phyloP scores from a whole-genome alignment of 768 basidiomycete genomes.

The Calocybe cyanea region DNA sequence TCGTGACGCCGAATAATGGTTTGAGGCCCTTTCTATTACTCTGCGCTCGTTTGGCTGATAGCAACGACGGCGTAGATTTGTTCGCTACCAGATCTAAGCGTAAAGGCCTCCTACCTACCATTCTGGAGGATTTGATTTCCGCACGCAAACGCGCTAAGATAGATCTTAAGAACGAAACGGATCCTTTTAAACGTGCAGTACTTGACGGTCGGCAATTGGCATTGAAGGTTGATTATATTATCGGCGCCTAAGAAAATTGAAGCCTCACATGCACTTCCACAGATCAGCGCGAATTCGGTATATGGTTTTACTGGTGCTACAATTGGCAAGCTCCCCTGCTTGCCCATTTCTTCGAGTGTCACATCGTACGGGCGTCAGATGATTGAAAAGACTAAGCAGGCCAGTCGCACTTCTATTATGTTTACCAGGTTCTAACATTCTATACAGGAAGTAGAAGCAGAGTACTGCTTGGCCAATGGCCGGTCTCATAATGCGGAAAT shows the following conservation, averaged over 20 bases:
- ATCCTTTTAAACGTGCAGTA: slow-evolving; percentile 96
- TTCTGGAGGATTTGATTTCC: slow-evolving; percentile 89
- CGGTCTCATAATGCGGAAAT: slow-evolving; percentile 86
- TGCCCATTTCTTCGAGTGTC: slow-evolving; percentile 91
- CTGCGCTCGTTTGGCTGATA: not conserved
- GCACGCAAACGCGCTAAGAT: slow-evolving; percentile 94
- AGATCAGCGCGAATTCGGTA: slow-evolving; percentile 99
- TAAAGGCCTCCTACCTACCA: slow-evolving; percentile 87
- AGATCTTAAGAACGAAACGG: slow-evolving; percentile 94
- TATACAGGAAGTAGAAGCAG: slow-evolving; percentile 78
- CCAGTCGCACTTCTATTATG: slow-evolving; percentile 23
- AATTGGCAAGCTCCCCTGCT: slow-evolving; percentile 92
- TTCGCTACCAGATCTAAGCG: slow-evolving; percentile 72
- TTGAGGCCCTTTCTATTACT: not conserved
- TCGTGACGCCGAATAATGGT: slow-evolving; percentile 96
- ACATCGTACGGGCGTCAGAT: slow-evolving; percentile 98
- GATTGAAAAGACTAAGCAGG: slow-evolving; percentile 96
- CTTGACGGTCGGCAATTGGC: slow-evolving; percentile 96
- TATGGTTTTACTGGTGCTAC: slow-evolving; percentile 99
- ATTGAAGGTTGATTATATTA: slow-evolving; percentile 60
- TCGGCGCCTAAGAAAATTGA: not conserved
- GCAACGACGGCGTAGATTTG: slow-evolving; percentile 51
- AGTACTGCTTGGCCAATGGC: slow-evolving; percentile 84
- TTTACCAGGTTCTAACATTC: not conserved
- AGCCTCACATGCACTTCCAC: not conserved